Base-by-base conservation (phyloP, 768 basidiomycete species). In the Butyriboletus loyo region DNA sequence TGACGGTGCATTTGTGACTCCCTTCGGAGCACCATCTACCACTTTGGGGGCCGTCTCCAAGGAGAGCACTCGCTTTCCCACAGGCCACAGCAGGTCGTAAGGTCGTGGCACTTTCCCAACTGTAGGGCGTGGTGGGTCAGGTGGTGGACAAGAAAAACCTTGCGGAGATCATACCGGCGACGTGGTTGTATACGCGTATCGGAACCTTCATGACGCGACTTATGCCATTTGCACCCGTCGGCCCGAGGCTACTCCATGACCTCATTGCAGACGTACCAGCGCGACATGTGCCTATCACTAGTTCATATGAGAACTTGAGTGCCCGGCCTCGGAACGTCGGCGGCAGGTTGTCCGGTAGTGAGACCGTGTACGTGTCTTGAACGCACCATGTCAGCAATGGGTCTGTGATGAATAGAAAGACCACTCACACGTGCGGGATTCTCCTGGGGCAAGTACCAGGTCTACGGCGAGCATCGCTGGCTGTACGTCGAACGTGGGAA, bases 391-490 rank as follows among this genome's bases (percentile, higher is more conserved):
- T 54, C 25, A 43, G 42, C 15, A 56, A 25, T 14, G 13, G 0
- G 10, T 7, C 27, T 8, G 25, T 7, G 2, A 10, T 17, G 8
- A 41, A 44, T 6, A 41, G 5, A 17, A 24, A 14, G 21, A 21
- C 9, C 8, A 36, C 68, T 63, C 65, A 95, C 93, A 97, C 55
- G 79, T 88, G 54, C 84, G 80, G 31, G 83, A 87, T 68, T 95
- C 87, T 5, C 94, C 93, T n/a, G 92, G 91, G 4, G 72, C 77
- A 17, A 99, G 75, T 5, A 75, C 71, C 28, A 98, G 65, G 69
- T 98, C 97, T 0, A 99, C 91, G 0, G 89, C 93, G 10, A 98
- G 74, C 82, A 98, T 88, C 30, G 87, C 81, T 10, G 90, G 88
- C 52, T 87, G 87, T 0, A 88, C 84, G 55, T 94, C 87, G 24